Conservation (phyloP, 2,329 filamentous ascomycete genomes). For the Pleochaeta shiraiana region DNA sequence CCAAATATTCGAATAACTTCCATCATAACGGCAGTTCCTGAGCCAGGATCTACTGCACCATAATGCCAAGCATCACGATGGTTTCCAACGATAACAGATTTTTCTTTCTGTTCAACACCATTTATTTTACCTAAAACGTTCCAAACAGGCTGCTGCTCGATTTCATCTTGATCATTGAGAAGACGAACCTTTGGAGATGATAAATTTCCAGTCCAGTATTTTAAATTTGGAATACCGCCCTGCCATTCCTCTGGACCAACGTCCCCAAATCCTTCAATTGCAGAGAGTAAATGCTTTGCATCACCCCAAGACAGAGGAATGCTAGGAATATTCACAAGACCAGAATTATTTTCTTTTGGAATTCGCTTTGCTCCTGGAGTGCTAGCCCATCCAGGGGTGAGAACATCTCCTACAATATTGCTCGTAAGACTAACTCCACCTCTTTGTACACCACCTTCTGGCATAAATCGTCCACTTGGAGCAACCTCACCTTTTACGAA, state of each 20-base stretch:
- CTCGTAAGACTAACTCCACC: slow-evolving; percentile 62
- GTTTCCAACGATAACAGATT: slow-evolving; percentile 77
- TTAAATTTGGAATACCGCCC: slow-evolving; percentile 54
- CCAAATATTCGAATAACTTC: slow-evolving; percentile 76
- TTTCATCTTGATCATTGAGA: slow-evolving; percentile 71
- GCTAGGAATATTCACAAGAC: slow-evolving; percentile 66
- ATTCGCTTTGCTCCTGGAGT: slow-evolving; percentile 42
- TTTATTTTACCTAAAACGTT: slow-evolving; percentile 72
- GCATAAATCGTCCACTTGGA: slow-evolving; percentile 61
- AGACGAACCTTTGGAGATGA: slow-evolving; percentile 60
- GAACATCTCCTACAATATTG: slow-evolving; percentile 73
- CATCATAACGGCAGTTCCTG: slow-evolving; percentile 76
- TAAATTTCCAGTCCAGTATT: slow-evolving; percentile 70
- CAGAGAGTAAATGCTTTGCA: slow-evolving; percentile 56
- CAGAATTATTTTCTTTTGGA: slow-evolving; percentile 44
- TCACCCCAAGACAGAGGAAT: slow-evolving; percentile 79
- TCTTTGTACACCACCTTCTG: slow-evolving; percentile 61
- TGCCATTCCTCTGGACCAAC: slow-evolving; percentile 48
- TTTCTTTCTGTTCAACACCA: slow-evolving; percentile 64
- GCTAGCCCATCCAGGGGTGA: slow-evolving; percentile 73
- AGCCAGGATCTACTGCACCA: slow-evolving; percentile 67
- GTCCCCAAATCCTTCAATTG: slow-evolving; percentile 53
- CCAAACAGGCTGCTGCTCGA: slow-evolving; percentile 65
- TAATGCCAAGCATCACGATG: slow-evolving; percentile 88
- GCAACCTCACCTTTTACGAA: slow-evolving; percentile 50